Evolutionary conservation across 129 eudicot genomes (phyloP).

Genomic region (Flaveria brownii): DNA sequence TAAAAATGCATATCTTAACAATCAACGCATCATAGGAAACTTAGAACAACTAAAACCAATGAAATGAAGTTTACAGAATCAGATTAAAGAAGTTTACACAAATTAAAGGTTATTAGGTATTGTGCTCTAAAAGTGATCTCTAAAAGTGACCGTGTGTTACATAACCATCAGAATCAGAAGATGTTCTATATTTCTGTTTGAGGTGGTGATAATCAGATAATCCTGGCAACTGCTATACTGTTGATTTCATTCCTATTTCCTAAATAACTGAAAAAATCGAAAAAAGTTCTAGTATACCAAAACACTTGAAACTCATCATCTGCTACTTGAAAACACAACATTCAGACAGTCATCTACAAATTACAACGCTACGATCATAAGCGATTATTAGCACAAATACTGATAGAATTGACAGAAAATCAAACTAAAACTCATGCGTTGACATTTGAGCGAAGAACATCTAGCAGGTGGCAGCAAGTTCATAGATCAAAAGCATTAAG

Average conservation of each 20-base stretch:
- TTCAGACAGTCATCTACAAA: not conserved
- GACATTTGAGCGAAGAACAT: not conserved
- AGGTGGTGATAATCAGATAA: not conserved
- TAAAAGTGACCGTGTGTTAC: not conserved
- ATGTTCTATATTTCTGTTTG: not conserved
- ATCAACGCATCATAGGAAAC: constrained; percentile 1
- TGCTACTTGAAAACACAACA: not conserved
- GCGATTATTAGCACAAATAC: constrained; percentile 7
- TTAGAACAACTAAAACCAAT: not conserved
- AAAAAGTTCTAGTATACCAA: no score
- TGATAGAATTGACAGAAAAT: not conserved
- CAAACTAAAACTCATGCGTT: constrained; percentile 6
- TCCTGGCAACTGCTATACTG: not conserved
- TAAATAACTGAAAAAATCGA: no score
- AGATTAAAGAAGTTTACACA: not conserved
- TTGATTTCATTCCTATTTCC: not conserved
- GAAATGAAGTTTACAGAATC: not conserved
- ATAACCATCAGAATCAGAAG: not conserved
- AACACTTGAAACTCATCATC: not conserved
- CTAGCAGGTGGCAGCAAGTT: not conserved
- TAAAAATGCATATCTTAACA: not conserved
- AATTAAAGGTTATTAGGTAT: not conserved
- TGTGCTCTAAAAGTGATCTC: not conserved
- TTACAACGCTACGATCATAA: not conserved
- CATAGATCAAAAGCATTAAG: not conserved